Evolutionary conservation across 805 yeast genomes (phyloP).

Genomic region (Metschnikowia shivogae): DNA sequence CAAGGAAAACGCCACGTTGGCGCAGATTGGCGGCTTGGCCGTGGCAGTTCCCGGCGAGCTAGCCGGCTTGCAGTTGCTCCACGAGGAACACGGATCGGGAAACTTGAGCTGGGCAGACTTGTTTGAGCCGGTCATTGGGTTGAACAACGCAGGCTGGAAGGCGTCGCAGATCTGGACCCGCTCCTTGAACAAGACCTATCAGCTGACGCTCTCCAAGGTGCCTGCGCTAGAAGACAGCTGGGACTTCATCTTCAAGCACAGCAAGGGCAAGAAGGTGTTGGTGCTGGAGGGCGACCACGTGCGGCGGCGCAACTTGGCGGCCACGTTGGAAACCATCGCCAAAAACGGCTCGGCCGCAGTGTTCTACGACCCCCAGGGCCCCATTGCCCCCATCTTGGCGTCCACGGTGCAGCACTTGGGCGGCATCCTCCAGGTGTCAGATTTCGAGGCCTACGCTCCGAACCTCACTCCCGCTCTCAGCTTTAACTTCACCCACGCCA

Average conservation of each 20-base stretch:
- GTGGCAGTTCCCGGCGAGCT: constrained; percentile 90
- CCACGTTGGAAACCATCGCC: constrained; percentile 66
- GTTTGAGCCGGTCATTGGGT: constrained; percentile 66
- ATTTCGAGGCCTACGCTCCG: constrained; percentile 60
- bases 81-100: constrained; percentile 63
- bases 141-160: constrained; percentile 53
- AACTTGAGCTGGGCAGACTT: constrained; percentile 66
- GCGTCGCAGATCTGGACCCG: constrained; percentile 22
- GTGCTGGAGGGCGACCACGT: constrained; percentile 56
- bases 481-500: constrained; percentile 17
- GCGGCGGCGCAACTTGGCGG: constrained; percentile 56
- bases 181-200: constrained; percentile 32
- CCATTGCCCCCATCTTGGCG: constrained; percentile 61
- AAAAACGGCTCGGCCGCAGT: constrained; percentile 69
- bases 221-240: constrained; percentile 43
- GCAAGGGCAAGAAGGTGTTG: constrained; percentile 17
- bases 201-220: constrained; percentile 22
- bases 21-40: constrained; percentile 82
- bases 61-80: constrained; percentile 70
- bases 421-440: constrained; percentile 65
- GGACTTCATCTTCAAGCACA: constrained; percentile 47
- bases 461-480: constrained; percentile 35
- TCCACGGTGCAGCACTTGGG: constrained; percentile 47
- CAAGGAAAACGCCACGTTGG: constrained; percentile 38
- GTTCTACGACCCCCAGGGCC: constrained; percentile 81